Conservation (phyloP, 129 eudicot genomes). For the Helichrysum umbraculigerum region DNA sequence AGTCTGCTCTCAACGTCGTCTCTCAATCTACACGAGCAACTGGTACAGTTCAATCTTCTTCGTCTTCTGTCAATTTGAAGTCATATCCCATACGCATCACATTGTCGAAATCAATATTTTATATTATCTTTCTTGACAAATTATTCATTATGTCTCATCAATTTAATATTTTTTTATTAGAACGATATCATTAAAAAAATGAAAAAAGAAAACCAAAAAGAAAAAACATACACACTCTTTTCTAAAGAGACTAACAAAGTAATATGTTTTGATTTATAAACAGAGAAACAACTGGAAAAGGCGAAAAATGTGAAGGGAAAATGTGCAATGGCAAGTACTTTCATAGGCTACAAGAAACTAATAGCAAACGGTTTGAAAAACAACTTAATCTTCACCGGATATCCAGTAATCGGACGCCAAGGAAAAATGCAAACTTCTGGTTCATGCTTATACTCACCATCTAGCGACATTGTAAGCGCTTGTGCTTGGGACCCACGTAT, state of each 20-base stretch:
- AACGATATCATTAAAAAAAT: too few species aligned
- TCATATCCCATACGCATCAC: not conserved
- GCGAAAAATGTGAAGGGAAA: conserved; percentile 53
- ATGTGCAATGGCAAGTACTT: conserved; percentile 62
- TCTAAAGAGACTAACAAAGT: not conserved
- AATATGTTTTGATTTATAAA: not conserved
- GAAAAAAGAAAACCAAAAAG: too few species aligned
- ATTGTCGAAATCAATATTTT: too few species aligned
- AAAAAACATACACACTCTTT: too few species aligned
- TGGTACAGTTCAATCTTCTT: conserved; percentile 38
- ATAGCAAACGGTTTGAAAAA: conserved; percentile 76
- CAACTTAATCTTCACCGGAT: conserved; percentile 64
- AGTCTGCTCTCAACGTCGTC: conserved; percentile 45
- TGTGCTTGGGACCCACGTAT: conserved; percentile 95
- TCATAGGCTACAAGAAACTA: conserved; percentile 57
- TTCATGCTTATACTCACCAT: conserved; percentile 71
- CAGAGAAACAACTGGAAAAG: conserved; percentile 67
- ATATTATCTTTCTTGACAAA: too few species aligned
- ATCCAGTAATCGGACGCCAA: conserved; percentile 78
- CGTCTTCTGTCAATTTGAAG: not conserved
- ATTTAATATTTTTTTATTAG: too few species aligned
- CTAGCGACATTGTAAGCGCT: conserved; percentile 31
- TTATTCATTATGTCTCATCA: too few species aligned
- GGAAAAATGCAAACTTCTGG: conserved; percentile 83
- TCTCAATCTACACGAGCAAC: conserved; percentile 59